Base-by-base conservation (phyloP, 768 basidiomycete genomes). In the Harrya chromipes region DNA sequence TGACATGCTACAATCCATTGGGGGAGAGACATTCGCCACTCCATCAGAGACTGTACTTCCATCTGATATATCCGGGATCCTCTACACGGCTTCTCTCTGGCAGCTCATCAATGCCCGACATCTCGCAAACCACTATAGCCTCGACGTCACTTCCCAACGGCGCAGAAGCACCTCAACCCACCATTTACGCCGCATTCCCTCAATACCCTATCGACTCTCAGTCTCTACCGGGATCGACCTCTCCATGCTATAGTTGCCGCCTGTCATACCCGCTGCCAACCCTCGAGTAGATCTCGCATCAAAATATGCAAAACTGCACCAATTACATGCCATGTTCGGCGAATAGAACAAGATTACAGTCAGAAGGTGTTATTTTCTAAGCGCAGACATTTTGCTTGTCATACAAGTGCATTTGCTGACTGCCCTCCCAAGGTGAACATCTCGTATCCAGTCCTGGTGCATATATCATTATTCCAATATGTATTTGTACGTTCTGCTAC, bases 331-430 rank as follows among this genome's bases (percentile, higher is more conserved):
- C 20, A 65, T 74, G 60, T 69, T 6, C 57, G 63, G 16, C 62
- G 50, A 51, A 60, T 74, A 36, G 68, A 73, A 17, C 50, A 57
- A 7, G 72, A 43, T 53, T 74, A 19, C 48, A 55, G 2, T 59
- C 48, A 13, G 60, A 65, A 37, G 54, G 60, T 29, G 14, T 64
- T 14, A 36, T 47, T 19, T 21, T 45, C 46, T 59, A 49, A 60
- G 33, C 6, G 51, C 7, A n/a, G 23, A 26, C 2, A 0, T 19
- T 33, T 36, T n/a, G 11, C 27, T 17, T 23, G 17, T 23, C 33
- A 33, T 33, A 29, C 10, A 9, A 6, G 9, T 21, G 9, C n/a
- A 26, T 19, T 6, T 47, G 24, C 27, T 37, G 24, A 54, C 13
- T n/a, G 3, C 35, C 21, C 12, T 6, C 3, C 17, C 6, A 42